These are phyloP conservation scores for Orychophragmus violaceus DNA, from an alignment of 345 rosid species.

Conservation along the genomic window DNA sequence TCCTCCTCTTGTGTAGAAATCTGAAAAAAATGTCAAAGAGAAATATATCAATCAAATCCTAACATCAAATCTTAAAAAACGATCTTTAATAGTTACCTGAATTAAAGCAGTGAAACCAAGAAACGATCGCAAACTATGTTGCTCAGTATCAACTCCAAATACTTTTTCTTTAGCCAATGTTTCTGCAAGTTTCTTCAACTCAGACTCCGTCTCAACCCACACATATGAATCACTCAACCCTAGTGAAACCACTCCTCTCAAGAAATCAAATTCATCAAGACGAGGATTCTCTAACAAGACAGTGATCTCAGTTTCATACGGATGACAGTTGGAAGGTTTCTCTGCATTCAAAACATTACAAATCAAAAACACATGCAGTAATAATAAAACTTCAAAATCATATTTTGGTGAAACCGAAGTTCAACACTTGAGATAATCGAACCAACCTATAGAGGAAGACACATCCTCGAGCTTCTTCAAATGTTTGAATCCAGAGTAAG, in stretches of 20 bases:
- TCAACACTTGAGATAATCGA: not conserved
- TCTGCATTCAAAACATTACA: conserved; percentile 30
- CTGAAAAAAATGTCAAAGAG: too few species aligned
- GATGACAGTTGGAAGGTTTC: conserved; percentile 45
- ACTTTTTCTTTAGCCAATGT: conserved; percentile 43
- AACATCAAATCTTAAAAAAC: not conserved
- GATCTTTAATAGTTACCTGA: conserved; percentile 41
- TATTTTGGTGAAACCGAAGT: not conserved
- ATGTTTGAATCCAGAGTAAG: conserved; percentile 75
- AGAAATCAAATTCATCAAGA: conserved; percentile 36
- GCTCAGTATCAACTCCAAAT: conserved; percentile 87
- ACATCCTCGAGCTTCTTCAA: conserved; percentile 38
- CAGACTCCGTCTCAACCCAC: conserved; percentile 66
- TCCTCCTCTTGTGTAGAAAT: conserved; percentile 62
- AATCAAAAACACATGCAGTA: not conserved
- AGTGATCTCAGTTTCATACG: conserved; percentile 54
- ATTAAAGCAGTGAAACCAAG: conserved; percentile 82
- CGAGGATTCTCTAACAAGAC: conserved; percentile 46
- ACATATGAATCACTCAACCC: conserved; percentile 41
- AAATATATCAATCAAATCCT: not conserved
- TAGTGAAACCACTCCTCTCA: conserved; percentile 23
- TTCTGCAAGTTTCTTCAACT: conserved; percentile 55
- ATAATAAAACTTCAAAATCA: not conserved
- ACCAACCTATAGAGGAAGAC: conserved; percentile 16
- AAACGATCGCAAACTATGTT: conserved; percentile 75